Conservation (phyloP, 371 early-diverging fungal genomes). For the Vavraia culicis region DNA sequence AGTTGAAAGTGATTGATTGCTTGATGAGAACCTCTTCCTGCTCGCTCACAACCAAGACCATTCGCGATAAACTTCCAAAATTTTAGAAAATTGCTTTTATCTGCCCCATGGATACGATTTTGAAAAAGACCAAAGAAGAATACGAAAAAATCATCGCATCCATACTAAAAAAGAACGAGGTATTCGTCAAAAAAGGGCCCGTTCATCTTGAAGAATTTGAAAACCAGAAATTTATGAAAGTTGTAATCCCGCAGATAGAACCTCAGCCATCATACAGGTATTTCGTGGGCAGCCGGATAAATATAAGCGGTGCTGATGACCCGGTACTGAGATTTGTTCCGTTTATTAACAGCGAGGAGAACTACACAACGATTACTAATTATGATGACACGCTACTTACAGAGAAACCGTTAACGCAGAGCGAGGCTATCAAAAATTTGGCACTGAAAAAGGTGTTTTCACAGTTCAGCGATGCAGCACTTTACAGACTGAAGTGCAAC, state of each 20-base stretch:
- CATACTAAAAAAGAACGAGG: not conserved
- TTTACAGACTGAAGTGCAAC: slow-evolving; percentile 4
- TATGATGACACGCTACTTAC: slow-evolving; percentile 16
- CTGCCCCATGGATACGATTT: slow-evolving; percentile 1
- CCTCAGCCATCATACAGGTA: slow-evolving; percentile 6
- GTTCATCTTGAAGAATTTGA: too few species aligned
- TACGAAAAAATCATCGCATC: slow-evolving; percentile 2
- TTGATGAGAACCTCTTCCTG: too few species aligned
- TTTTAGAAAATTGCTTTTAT: too few species aligned
- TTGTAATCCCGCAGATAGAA: slow-evolving; percentile 22
- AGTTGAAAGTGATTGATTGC: too few species aligned
- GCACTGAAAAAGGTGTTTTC: not conserved
- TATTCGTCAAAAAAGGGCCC: too few species aligned
- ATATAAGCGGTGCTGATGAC: slow-evolving; percentile 21
- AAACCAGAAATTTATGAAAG: too few species aligned
- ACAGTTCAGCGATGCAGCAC: not conserved
- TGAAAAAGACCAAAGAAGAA: too few species aligned
- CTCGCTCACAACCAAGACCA: slow-evolving; percentile 9
- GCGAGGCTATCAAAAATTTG: not conserved
- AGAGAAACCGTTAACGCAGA: not conserved
- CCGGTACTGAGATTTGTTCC: slow-evolving; percentile 29
- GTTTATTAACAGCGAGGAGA: not conserved
- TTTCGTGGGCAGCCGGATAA: slow-evolving; percentile 8
- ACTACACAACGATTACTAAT: slow-evolving; percentile 1
- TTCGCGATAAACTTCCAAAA: not conserved